Percentiles rank a stretch among this genome's conserved stretches.
These are phyloP conservation scores for Chlorella sorokiniana DNA, from an alignment of 139 green algal species.

Conservation along the genomic window DNA sequence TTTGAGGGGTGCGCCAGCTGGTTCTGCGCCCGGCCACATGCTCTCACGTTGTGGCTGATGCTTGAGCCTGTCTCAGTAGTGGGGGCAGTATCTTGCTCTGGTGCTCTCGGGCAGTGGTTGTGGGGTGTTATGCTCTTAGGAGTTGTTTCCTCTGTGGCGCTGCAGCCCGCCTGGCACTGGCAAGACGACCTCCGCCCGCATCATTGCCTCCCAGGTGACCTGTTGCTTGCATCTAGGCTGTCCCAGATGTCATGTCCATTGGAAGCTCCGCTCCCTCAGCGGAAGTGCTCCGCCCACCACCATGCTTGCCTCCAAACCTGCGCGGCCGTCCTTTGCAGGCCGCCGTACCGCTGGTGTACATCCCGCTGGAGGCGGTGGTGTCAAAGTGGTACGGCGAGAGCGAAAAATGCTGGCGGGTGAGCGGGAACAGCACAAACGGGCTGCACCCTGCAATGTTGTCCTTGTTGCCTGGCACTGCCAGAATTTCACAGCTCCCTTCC, in stretches of 20 bases:
- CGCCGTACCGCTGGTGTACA: constrained; percentile 87
- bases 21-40: too few species aligned
- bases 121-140: neutral
- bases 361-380: constrained; percentile 84
- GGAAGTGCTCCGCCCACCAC: neutral
- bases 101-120: too few species aligned
- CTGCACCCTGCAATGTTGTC: too few species aligned
- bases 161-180: constrained; percentile 74
- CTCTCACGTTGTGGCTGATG: too few species aligned
- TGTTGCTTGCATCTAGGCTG: neutral
- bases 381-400: constrained; percentile 89
- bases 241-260: too few species aligned
- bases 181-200: constrained; percentile 87
- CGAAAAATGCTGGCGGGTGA: constrained; percentile 70
- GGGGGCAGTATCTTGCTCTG: too few species aligned
- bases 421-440: constrained; percentile 26
- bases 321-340: constrained; percentile 41
- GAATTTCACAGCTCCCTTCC: too few species aligned
- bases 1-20: constrained; percentile 79
- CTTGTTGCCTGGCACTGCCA: too few species aligned
- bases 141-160: neutral
- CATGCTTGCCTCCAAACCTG: neutral
- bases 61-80: too few species aligned
- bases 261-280: too few species aligned
- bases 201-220: constrained; percentile 57